Evolutionary conservation across 2,329 filamentous ascomycete species (phyloP), one percentile per base, ranked within the genome.

Genomic region (Fusarium sp.): DNA sequence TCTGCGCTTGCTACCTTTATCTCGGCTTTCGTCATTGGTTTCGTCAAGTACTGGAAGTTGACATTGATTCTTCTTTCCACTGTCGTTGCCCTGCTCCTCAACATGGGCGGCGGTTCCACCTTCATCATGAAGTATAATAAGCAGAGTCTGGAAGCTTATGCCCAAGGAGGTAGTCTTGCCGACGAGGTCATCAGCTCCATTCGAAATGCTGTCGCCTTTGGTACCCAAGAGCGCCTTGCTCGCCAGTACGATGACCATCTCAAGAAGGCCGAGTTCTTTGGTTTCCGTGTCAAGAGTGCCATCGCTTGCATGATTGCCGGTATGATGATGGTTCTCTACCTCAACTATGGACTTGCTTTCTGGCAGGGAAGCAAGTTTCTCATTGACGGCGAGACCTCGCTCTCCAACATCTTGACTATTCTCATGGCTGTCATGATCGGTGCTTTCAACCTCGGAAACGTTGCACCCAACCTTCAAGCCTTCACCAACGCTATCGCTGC

Each of bases 111-210:
- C 60, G 91, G 93, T 16, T 94, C 93, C 6, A 86, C 84, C 4
- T 94, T 95, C 78, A 93, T 98, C 77, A 87, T 97, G 80, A 94
- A 92, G 81, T 96, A 90, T 83, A 95, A 92, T 83, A 96, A 95
- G 83, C 85, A 90, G 67, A 93, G 93, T 2, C 87, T 98, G 58
- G 87, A 92, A 62, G 91, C 94, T 0, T 98, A 97, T 79, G 95
- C 94, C 29, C 87, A 91, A 58, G 96, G 95, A 73, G 96, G 95
- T 66, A 95, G 93, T 2, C 89, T 98, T 14, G 96, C 95, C 5
- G 97, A 98, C 80, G 97, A 99, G 84, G 96, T 98, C 64, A 90
- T 99, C 78, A 95, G 94, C 82, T 98, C 95, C 1, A 93, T 98
- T 76, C 92, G 97, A 73, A 98, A 97, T 80, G 94, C 96, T 8